Base-by-base conservation (phyloP, 2,329 filamentous ascomycete species). In the Penicillium sp. region DNA sequence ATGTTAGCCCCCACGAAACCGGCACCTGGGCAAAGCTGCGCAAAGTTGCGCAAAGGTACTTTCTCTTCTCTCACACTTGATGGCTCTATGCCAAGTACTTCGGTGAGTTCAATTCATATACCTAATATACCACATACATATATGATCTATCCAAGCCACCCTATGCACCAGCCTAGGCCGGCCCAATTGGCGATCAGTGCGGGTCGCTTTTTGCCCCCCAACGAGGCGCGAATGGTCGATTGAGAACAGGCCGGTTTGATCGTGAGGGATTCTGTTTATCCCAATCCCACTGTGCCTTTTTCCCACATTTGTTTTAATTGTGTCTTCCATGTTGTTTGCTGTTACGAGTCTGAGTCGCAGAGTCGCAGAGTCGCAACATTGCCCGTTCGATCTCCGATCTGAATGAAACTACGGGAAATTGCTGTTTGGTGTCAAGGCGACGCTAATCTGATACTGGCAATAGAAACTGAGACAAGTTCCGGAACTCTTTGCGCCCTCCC, bases 181-280 rank as follows among this genome's bases (percentile, higher is more conserved):
- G 43, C 24, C 29, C 31, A 41, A 26, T 28, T 26, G 32, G 17
- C 32, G 35, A 46, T 50, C 48, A 32, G 37, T n/a, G 48, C 48
- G 43, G 43, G 22, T 33, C 43, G 19, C 38, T 28, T 22, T 46
- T 43, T 17, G 9, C 26, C 35, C 32, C 32, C 45, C 40, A 24
- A 38, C 34, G 34, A 48, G 24, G 19, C 15, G 21, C 21, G 13
- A 37, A 38, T 40, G 43, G 42, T 40, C 38, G 34, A 48, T 51
- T 51, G 28, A 46, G 22, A 51, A 51, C 17, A 41, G 33, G 43
- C 31, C 48, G 43, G 29, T 50, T 47, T 50, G 49, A 51, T 45
- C 37, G 44, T 21, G 38, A 38, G 28, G 33, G 39, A 34, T 45
- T 32, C 26, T 38, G 12, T 39, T 26, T 15, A 21, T 13, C 21